These are phyloP conservation scores for Malus hybrid DNA, from an alignment of 331 rosid genomes.

Conservation along the genomic window DNA sequence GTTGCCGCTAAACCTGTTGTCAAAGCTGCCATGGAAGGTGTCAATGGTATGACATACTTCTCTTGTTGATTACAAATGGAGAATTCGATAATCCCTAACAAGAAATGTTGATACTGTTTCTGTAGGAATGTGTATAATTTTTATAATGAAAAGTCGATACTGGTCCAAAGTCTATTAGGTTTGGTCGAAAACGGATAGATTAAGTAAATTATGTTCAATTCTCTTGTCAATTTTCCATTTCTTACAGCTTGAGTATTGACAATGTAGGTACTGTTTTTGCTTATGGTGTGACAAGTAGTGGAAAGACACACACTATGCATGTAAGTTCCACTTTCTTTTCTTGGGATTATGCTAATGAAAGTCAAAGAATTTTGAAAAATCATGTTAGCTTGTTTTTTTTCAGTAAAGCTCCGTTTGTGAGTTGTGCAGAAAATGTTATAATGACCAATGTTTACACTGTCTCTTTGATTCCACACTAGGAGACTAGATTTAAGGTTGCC, in stretches of 20 bases:
- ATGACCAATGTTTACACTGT: background rate
- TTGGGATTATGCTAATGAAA: slow-evolving; percentile 10
- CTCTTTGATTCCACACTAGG: background rate
- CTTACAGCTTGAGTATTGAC: slow-evolving; percentile 3
- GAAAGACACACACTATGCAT: slow-evolving; percentile 99
- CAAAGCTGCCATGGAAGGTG: slow-evolving; percentile 97
- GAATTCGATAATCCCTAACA: background rate
- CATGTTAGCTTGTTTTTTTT: background rate
- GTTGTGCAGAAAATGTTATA: background rate
- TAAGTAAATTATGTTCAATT: background rate
- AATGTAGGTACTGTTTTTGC: slow-evolving; percentile 95
- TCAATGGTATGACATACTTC: slow-evolving; percentile 59
- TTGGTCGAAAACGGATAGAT: background rate
- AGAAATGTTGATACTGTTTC: no score
- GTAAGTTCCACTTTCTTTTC: slow-evolving; percentile 45
- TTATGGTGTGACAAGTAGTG: slow-evolving; percentile 98
- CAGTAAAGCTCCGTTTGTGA: background rate
- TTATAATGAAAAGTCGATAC: no score
- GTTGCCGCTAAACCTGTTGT: slow-evolving; percentile 97
- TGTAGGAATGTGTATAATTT: no score
- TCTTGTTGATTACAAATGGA: background rate
- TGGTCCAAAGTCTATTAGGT: background rate
- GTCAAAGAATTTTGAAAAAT: background rate
- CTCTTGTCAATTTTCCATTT: background rate
- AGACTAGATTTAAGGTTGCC: background rate